Percentiles rank a stretch among this genome's conserved stretches.
These are phyloP conservation scores for Aaosphaeria arxii DNA, from an alignment of 2,329 filamentous ascomycete species.

Conservation along the genomic window DNA sequence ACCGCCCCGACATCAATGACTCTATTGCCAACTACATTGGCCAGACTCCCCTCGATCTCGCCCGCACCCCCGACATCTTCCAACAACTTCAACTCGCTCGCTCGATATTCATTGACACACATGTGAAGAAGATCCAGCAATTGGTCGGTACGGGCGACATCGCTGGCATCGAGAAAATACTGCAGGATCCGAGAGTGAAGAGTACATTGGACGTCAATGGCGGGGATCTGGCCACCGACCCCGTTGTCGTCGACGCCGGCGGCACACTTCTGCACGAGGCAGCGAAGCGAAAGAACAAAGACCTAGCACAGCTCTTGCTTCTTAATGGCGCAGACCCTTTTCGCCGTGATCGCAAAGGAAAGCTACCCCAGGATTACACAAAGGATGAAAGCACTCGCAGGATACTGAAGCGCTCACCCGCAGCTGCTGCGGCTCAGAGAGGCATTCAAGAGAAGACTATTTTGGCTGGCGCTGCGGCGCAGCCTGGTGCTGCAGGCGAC, in stretches of 20 bases:
- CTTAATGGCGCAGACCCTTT: slow-evolving; percentile 96
- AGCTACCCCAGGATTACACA: slow-evolving; percentile 91
- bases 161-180: slow-evolving; percentile 70
- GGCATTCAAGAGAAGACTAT: slow-evolving; percentile 98
- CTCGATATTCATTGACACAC: slow-evolving; percentile 84
- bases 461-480: slow-evolving; percentile 66
- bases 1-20: slow-evolving; percentile 83
- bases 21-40: slow-evolving; percentile 80
- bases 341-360: slow-evolving; percentile 89
- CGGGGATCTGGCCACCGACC: slow-evolving; percentile 81
- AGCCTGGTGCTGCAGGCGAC: slow-evolving; percentile 57
- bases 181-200: slow-evolving; percentile 83
- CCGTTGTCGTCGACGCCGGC: slow-evolving; percentile 72
- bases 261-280: slow-evolving; percentile 93
- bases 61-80: slow-evolving; percentile 91
- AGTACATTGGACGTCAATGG: slow-evolving; percentile 90
- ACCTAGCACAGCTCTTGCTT: slow-evolving; percentile 83
- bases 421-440: slow-evolving; percentile 87
- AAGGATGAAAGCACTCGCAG: slow-evolving; percentile 87
- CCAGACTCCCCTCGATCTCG: slow-evolving; percentile 81
- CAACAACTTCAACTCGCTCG: slow-evolving; percentile 88
- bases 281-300: slow-evolving; percentile 79
- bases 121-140: slow-evolving; percentile 79
- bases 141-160: slow-evolving; percentile 73
- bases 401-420: slow-evolving; percentile 91